These are phyloP conservation scores for Hypoxylon intermedium DNA, from an alignment of 495 filamentous ascomycete genomes.

Conservation along the genomic window DNA sequence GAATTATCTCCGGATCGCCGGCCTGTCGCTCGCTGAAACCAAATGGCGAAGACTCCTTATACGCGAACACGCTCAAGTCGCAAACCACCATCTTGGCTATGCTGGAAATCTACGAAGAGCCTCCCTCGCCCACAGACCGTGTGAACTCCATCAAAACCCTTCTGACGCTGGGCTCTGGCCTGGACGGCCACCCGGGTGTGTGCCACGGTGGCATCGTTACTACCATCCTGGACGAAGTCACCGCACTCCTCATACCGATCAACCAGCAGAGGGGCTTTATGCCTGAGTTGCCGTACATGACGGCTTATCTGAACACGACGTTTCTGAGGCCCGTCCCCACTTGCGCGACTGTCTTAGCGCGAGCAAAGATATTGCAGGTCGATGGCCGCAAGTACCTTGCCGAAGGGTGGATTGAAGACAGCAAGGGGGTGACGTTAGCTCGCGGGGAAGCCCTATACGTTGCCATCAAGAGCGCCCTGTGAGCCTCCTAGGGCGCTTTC, in stretches of 20 bases:
- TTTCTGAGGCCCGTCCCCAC: slow-evolving; percentile 63
- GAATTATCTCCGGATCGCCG: slow-evolving; percentile 47
- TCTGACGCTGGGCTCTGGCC: slow-evolving; percentile 58
- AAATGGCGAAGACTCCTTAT: slow-evolving; percentile 59
- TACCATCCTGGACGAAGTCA: slow-evolving; percentile 62
- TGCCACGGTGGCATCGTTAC: slow-evolving; percentile 68
- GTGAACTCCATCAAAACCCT: slow-evolving; percentile 55
- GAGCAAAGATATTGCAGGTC: slow-evolving; percentile 46
- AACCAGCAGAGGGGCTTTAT: slow-evolving; percentile 48
- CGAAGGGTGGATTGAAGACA: slow-evolving; percentile 53
- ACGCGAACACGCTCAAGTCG: slow-evolving; percentile 62
- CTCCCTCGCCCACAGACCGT: slow-evolving; percentile 32
- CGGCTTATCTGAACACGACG: slow-evolving; percentile 64
- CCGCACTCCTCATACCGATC: slow-evolving; percentile 58
- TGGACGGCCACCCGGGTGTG: slow-evolving; percentile 65
- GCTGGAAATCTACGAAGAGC: slow-evolving; percentile 53
- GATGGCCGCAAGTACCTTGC: slow-evolving; percentile 57
- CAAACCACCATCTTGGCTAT: slow-evolving; percentile 58
- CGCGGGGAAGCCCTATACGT: slow-evolving; percentile 57
- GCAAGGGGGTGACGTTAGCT: slow-evolving; percentile 50
- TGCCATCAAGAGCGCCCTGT: slow-evolving; percentile 36
- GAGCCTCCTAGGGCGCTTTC: too few species aligned
- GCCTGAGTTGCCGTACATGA: slow-evolving; percentile 48
- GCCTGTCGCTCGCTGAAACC: slow-evolving; percentile 53
- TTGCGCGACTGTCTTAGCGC: slow-evolving; percentile 60